These are phyloP conservation scores for Suhomyces yuchorum DNA, from an alignment of 1,139 yeast genomes.

Conservation along the genomic window DNA sequence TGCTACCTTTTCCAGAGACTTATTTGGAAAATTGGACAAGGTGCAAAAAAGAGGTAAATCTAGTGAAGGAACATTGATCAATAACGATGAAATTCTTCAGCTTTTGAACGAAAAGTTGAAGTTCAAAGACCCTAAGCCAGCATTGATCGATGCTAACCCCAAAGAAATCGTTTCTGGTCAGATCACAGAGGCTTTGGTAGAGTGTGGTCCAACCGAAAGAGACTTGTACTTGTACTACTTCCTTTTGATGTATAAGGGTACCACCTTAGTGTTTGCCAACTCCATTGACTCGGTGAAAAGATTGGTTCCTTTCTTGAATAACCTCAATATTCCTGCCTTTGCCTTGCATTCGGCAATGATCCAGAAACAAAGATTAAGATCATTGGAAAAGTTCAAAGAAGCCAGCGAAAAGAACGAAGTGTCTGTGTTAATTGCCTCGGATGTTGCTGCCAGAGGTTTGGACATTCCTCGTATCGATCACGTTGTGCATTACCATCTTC, in stretches of 20 bases:
- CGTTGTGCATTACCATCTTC: constrained; percentile 94
- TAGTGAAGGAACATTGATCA: constrained; percentile 42
- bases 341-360: constrained; percentile 93
- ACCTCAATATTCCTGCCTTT: constrained; percentile 70
- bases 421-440: constrained; percentile 87
- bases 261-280: constrained; percentile 89
- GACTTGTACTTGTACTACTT: constrained; percentile 90
- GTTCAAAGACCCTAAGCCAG: constrained; percentile 60
- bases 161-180: constrained; percentile 74
- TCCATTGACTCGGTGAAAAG: constrained; percentile 93
- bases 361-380: constrained; percentile 87
- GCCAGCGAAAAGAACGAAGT: constrained; percentile 55
- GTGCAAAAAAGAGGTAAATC: constrained; percentile 32
- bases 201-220: constrained; percentile 88
- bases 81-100: constrained; percentile 55
- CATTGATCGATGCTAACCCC: constrained; percentile 84
- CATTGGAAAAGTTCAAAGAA: constrained; percentile 72
- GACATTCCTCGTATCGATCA: constrained; percentile 92
- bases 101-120: constrained; percentile 59
- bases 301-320: constrained; percentile 71
- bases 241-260: constrained; percentile 81
- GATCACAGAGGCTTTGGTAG: constrained; percentile 84
- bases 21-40: constrained; percentile 70
- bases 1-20: constrained; percentile 86
- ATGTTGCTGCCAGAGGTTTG: constrained; percentile 97